These are phyloP conservation scores for Ceratocystis albifundus DNA, from an alignment of 2,329 filamentous ascomycete genomes.

Conservation along the genomic window DNA sequence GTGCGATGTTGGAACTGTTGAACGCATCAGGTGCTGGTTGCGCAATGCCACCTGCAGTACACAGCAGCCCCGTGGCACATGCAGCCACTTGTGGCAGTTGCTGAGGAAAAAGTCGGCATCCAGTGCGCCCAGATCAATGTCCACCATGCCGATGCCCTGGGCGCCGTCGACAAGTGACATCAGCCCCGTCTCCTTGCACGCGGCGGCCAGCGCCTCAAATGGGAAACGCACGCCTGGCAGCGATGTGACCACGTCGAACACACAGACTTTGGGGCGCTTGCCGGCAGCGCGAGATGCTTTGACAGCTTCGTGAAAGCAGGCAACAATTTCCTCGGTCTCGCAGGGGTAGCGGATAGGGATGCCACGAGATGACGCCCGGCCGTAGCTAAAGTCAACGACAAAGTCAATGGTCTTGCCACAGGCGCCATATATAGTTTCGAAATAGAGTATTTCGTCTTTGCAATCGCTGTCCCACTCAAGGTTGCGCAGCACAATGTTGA, in stretches of 20 bases:
- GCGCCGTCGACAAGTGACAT: conserved; percentile 73
- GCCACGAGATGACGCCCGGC: conserved; percentile 36
- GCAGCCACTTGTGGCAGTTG: conserved; percentile 89
- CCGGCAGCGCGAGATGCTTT: conserved; percentile 41
- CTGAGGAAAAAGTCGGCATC: conserved; percentile 78
- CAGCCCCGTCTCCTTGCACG: conserved; percentile 56
- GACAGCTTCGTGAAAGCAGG: conserved; percentile 49
- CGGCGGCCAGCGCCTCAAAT: conserved; percentile 53
- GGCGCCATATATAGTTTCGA: conserved; percentile 65
- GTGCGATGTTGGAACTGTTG: conserved; percentile 68
- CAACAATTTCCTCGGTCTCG: conserved; percentile 54
- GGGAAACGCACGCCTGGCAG: conserved; percentile 70
- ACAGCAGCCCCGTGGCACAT: conserved; percentile 66
- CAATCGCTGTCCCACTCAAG: conserved; percentile 56
- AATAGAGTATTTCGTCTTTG: conserved; percentile 67
- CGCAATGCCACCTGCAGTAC: conserved; percentile 65
- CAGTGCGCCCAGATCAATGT: conserved; percentile 52
- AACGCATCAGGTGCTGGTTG: conserved; percentile 64
- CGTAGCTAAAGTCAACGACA: conserved; percentile 52
- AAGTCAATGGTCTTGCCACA: conserved; percentile 64
- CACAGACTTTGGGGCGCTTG: conserved; percentile 46
- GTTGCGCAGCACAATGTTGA: conserved; percentile 72
- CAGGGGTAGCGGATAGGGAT: conserved; percentile 58
- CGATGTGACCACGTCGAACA: conserved; percentile 69
- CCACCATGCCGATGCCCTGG: conserved; percentile 70